Evolutionary conservation across 371 early-diverging fungal genomes (phyloP).

Genomic region (Mucor lusitanicus): DNA sequence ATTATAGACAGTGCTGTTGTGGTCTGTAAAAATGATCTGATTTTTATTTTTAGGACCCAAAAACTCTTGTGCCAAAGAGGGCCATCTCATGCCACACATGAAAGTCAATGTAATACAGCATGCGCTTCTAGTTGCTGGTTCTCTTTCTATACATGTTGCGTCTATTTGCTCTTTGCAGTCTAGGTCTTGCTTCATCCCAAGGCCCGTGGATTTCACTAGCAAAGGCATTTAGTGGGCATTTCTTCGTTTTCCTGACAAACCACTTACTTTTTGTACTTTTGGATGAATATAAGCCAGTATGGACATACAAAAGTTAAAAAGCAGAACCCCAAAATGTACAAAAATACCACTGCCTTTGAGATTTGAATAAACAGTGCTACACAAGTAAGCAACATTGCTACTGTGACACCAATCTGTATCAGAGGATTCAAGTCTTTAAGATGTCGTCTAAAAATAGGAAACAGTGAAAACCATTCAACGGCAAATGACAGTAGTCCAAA

Average conservation of each 20-base stretch:
- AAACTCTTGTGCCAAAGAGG: neutral
- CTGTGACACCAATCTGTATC: conserved; percentile 63
- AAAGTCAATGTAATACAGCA: neutral
- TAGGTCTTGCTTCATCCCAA: conserved; percentile 95
- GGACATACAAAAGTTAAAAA: conserved; percentile 89
- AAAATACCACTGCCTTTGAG: conserved; percentile 67
- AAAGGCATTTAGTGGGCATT: neutral
- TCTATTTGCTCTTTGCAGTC: conserved; percentile 48
- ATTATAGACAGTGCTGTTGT: neutral
- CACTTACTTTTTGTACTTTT: conserved; percentile 91
- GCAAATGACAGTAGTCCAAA: conserved; percentile 89
- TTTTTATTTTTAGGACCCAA: neutral
- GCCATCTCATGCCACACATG: neutral
- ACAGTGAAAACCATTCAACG: conserved; percentile 89
- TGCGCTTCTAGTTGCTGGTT: neutral
- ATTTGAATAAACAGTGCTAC: conserved; percentile 67
- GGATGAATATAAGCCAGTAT: conserved; percentile 87
- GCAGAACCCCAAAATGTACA: conserved; percentile 68
- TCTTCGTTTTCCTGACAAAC: neutral
- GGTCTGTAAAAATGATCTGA: neutral
- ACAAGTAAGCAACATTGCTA: conserved; percentile 62
- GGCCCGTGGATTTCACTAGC: conserved; percentile 93
- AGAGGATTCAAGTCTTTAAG: conserved; percentile 61
- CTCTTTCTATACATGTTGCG: conserved; percentile 34
- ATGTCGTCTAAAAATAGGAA: conserved; percentile 86